Percentiles rank a stretch among this genome's conserved stretches.
Evolutionary conservation across 2,329 filamentous ascomycete species (phyloP).

Genomic region (Fusarium virguliforme): DNA sequence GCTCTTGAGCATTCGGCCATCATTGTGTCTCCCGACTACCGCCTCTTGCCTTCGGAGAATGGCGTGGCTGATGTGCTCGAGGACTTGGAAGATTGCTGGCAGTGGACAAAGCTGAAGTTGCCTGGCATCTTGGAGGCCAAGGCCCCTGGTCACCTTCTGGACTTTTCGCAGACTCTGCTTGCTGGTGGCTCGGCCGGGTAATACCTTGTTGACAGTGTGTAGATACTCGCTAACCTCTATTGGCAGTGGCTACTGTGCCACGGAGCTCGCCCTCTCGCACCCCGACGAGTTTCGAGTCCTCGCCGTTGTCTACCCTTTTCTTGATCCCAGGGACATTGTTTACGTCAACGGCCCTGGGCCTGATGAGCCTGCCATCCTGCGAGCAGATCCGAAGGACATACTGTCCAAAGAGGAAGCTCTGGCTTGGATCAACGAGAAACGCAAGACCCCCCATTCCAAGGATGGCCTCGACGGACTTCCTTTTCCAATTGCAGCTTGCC

Average conservation of each 20-base stretch:
- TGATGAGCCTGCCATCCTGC: constrained; percentile 30
- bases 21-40: constrained; percentile 49
- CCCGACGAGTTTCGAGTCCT: constrained; percentile 41
- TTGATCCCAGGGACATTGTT: constrained; percentile 43
- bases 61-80: constrained; percentile 48
- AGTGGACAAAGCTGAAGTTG: constrained; percentile 42
- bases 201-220: background rate
- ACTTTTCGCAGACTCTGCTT: constrained; percentile 39
- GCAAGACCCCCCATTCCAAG: constrained; percentile 9
- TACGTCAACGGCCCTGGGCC: constrained; percentile 27
- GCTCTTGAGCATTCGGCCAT: constrained; percentile 48
- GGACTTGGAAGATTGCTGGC: constrained; percentile 51
- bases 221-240: background rate
- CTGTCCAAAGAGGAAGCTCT: constrained; percentile 32
- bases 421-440: constrained; percentile 40
- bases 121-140: constrained; percentile 6
- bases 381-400: constrained; percentile 25
- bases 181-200: constrained; percentile 46
- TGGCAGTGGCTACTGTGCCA: constrained; percentile 44
- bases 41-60: constrained; percentile 47
- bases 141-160: constrained; percentile 21
- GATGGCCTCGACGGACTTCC: constrained; percentile 32
- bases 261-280: constrained; percentile 45
- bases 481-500: constrained; percentile 25
- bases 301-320: constrained; percentile 41